Base-by-base conservation (phyloP, 257 asterid genomes). In the Ilex asprella region DNA sequence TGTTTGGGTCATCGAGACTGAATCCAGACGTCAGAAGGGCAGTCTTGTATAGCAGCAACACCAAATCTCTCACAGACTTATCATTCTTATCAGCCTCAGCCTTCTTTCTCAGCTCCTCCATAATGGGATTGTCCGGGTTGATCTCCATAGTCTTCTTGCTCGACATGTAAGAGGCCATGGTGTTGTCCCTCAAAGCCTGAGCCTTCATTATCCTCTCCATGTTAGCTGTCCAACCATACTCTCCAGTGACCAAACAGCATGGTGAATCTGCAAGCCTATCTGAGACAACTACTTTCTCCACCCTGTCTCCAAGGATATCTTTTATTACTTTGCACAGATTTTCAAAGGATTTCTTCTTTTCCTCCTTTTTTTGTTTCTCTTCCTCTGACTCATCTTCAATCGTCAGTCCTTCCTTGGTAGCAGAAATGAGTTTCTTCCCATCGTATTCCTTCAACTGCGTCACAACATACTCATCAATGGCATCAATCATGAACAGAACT, bases 101-200 rank as follows among this genome's bases (percentile, higher is more conserved):
- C 43, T 69, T 58, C 55, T 58, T 63, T 30, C 75, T 63, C 30
- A 70, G 50, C 58, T 70, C 70, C 56, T 70, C 75, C 58, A 70
- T 70, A n/a, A 70, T 70, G 14, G 56, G 56, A 16, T 69, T 63
- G 9, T 69, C 74, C 4, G 74, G 74, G 6, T 70, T 70, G 29
- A 63, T 70, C 70, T 70, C 75, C 75, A 70, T 63, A 0, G 70
- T 70, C 70, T 70, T 70, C 61, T 70, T 63, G 70, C 75, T 70
- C 1, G 70, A 63, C 75, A 70, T 63, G 70, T 70, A 70, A 0
- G 64, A 53, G 51, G 66, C 21, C 75, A 64, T 70, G 62, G 52
- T 70, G 27, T 7, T 51, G 44, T 63, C 70, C 54, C 70, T 58
- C 30, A 70, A 16, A 0, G 73, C 73, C 46, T 68, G 67, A 32